phyloP scores from a whole-genome alignment of 768 basidiomycete species.

The Mycena alexandri region DNA sequence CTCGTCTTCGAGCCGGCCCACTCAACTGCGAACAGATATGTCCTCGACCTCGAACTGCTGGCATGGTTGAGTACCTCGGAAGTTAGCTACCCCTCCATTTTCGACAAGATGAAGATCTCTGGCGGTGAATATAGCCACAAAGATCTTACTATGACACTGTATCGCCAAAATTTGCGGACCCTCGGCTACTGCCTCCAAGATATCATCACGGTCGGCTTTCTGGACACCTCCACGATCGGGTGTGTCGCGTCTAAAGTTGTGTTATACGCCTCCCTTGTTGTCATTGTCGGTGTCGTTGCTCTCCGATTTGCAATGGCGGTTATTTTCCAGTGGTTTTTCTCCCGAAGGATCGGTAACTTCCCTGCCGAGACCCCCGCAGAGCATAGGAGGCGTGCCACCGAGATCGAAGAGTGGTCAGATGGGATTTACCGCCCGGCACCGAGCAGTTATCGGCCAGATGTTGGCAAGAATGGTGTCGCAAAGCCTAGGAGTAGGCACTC shows the following conservation, averaged over 20 bases:
- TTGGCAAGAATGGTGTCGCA: conserved; percentile 74
- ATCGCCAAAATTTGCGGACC: conserved; percentile 64
- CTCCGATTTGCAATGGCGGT: conserved; percentile 88
- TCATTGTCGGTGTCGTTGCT: conserved; percentile 14
- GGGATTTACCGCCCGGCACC: conserved; percentile 97
- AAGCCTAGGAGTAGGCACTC: conserved; percentile 63
- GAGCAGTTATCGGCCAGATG: conserved; percentile 90
- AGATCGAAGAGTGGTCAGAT: conserved; percentile 97
- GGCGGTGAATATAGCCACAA: conserved; percentile 69
- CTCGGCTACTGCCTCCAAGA: conserved; percentile 76
- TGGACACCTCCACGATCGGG: conserved; percentile 80
- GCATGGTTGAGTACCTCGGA: conserved; percentile 73
- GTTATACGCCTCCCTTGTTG: conserved; percentile 60
- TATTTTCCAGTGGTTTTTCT: conserved; percentile 97
- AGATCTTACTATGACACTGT: conserved; percentile 75
- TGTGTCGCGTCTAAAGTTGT: conserved; percentile 76
- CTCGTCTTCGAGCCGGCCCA: background rate
- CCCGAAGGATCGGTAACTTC: conserved; percentile 95
- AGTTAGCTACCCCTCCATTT: conserved; percentile 74
- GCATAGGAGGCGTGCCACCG: conserved; percentile 87
- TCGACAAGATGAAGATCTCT: conserved; percentile 67
- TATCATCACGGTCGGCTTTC: conserved; percentile 76
- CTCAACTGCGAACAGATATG: conserved; percentile 55
- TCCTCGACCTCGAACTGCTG: conserved; percentile 76
- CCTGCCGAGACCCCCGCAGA: conserved; percentile 93